Conservation (phyloP, 2,329 filamentous ascomycete species). For the Clonostachys rhizophaga region DNA sequence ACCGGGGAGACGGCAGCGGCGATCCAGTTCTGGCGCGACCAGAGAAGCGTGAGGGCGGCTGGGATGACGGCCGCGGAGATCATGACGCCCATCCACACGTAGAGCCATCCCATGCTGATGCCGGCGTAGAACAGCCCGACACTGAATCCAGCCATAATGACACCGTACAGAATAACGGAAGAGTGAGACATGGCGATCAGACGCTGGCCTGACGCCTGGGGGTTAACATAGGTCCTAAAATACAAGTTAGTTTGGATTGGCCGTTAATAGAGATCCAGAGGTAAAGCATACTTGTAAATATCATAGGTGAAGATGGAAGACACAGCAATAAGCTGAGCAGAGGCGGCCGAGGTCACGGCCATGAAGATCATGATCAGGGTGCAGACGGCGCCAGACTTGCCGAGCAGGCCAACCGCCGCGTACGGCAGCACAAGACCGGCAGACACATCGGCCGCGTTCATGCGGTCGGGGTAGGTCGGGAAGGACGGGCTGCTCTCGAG, state of each 20-base stretch:
- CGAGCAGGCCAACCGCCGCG: slow-evolving; percentile 73
- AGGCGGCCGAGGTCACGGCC: slow-evolving; percentile 79
- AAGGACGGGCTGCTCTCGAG: slow-evolving; percentile 68
- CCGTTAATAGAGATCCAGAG: too few species aligned
- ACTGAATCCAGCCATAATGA: slow-evolving; percentile 71
- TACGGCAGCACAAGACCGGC: slow-evolving; percentile 78
- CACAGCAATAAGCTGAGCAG: slow-evolving; percentile 79
- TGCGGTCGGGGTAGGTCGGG: slow-evolving; percentile 65
- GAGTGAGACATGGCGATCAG: slow-evolving; percentile 78
- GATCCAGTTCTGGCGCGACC: slow-evolving; percentile 68
- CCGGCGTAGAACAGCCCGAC: slow-evolving; percentile 67
- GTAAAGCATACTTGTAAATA: slow-evolving; percentile 46
- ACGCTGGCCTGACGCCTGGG: slow-evolving; percentile 66
- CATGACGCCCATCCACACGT: slow-evolving; percentile 81
- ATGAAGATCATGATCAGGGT: slow-evolving; percentile 73
- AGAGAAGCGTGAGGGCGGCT: slow-evolving; percentile 70
- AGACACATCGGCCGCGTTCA: slow-evolving; percentile 66
- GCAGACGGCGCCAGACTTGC: slow-evolving; percentile 73
- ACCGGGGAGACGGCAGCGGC: slow-evolving; percentile 62
- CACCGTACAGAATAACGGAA: slow-evolving; percentile 76
- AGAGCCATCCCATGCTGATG: slow-evolving; percentile 78
- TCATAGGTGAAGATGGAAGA: slow-evolving; percentile 86
- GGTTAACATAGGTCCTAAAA: slow-evolving; percentile 74
- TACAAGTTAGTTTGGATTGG: too few species aligned
- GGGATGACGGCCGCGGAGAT: slow-evolving; percentile 77